These are phyloP conservation scores for Aspergillus hortae DNA, from an alignment of 2,329 filamentous ascomycete genomes.

Conservation along the genomic window DNA sequence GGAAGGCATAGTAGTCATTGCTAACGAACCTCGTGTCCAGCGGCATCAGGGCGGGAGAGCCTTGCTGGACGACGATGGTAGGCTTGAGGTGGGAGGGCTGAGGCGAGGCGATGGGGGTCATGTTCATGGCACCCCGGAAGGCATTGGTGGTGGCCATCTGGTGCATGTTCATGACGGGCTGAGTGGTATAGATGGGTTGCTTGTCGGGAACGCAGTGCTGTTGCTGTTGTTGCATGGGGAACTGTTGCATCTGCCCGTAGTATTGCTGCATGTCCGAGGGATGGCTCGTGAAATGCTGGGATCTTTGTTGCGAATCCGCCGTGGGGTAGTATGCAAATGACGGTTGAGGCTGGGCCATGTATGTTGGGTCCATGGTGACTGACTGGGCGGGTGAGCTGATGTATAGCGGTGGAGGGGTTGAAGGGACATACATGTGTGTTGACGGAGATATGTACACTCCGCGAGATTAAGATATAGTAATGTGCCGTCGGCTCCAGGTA, in stretches of 20 bases:
- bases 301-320: constrained; percentile 68
- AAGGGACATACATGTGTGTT: not conserved
- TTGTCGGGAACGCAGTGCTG: constrained; percentile 25
- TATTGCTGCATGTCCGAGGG: constrained; percentile 51
- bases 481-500: no score
- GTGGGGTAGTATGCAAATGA: constrained; percentile 86
- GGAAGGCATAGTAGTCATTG: constrained; percentile 65
- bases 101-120: constrained; percentile 72
- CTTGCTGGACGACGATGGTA: constrained; percentile 62
- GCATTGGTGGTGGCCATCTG: constrained; percentile 42
- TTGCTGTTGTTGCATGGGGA: constrained; percentile 17
- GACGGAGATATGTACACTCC: not conserved
- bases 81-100: constrained; percentile 72
- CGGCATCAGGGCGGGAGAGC: constrained; percentile 53
- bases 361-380: constrained; percentile 62
- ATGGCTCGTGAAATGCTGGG: constrained; percentile 72
- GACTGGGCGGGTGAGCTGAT: constrained; percentile 3
- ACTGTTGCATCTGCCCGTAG: constrained; percentile 37
- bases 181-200: constrained; percentile 38
- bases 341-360: constrained; percentile 58
- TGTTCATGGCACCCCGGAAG: constrained; percentile 38
- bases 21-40: constrained; percentile 72
- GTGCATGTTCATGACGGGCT: constrained; percentile 44
- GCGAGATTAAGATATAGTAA: not conserved
- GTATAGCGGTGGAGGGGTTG: not conserved